These are phyloP conservation scores for Pythium folliculosum DNA, from an alignment of 352 stramenopile genomes.

Conservation along the genomic window DNA sequence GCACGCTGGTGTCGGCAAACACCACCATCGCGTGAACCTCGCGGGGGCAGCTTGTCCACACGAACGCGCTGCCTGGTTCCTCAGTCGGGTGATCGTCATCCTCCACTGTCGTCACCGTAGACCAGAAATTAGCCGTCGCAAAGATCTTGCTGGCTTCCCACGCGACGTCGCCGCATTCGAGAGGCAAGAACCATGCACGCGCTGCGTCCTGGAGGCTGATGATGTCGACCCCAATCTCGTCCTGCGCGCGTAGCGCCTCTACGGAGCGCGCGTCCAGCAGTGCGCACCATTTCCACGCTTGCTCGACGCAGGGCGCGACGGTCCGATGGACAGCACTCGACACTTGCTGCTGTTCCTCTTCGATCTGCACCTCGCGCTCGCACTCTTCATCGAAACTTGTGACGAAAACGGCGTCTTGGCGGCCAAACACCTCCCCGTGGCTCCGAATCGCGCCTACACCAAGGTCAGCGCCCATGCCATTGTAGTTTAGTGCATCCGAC, in stretches of 20 bases:
- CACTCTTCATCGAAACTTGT: constrained; percentile 5
- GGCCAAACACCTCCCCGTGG: not conserved
- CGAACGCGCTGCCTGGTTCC: not conserved
- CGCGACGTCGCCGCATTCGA: not conserved
- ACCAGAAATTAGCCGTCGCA: constrained; percentile 7
- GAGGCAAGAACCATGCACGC: not conserved
- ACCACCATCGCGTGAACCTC: constrained; percentile 14
- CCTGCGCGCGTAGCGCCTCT: not conserved
- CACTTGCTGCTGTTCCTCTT: not conserved
- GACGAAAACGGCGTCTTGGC: not conserved
- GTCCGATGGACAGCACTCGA: not conserved
- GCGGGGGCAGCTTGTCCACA: constrained; percentile 11
- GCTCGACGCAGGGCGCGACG: not conserved
- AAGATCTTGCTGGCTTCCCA: constrained; percentile 3
- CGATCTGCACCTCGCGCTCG: constrained; percentile 4
- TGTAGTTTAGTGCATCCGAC: not conserved
- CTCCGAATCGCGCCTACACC: not conserved
- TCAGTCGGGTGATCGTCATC: not conserved
- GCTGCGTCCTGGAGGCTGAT: constrained; percentile 2
- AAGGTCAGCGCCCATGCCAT: not conserved
- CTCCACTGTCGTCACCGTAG: not conserved
- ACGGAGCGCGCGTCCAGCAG: not conserved
- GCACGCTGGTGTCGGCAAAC: constrained; percentile 7
- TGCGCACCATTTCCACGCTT: not conserved
- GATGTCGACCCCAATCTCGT: not conserved